phyloP scores from a whole-genome alignment of 2,329 filamentous ascomycete species.

The Colletotrichum tamarilloi region DNA sequence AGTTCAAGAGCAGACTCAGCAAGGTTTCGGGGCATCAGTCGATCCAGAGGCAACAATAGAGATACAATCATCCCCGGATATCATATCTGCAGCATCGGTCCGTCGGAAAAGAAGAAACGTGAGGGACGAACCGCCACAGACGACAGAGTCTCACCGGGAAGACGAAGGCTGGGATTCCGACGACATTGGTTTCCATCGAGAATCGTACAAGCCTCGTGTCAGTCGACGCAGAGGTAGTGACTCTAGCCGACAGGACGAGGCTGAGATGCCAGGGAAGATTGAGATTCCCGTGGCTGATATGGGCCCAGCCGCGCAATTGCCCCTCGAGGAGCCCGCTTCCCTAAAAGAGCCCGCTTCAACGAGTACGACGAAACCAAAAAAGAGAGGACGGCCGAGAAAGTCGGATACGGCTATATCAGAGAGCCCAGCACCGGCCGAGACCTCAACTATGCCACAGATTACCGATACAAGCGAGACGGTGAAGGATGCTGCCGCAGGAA shows the following conservation, averaged over 20 bases:
- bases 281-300: constrained; percentile 11
- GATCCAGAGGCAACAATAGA: constrained; percentile 2
- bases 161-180: constrained; percentile 35
- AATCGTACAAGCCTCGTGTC: constrained; percentile 20
- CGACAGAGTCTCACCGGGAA: background rate
- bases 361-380: constrained; percentile 12
- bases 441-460: background rate
- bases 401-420: background rate
- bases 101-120: constrained; percentile 22
- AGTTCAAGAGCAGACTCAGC: background rate
- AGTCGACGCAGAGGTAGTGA: constrained; percentile 34
- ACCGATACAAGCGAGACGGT: background rate
- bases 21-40: background rate
- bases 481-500: background rate
- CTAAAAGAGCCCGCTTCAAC: background rate
- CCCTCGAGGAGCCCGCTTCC: background rate
- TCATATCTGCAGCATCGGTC: constrained; percentile 34
- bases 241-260: constrained; percentile 26
- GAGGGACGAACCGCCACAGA: background rate
- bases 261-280: background rate
- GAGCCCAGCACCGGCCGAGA: background rate
- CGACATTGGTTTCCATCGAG: constrained; percentile 10
- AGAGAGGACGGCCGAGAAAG: constrained; percentile 37
- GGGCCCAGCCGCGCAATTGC: background rate
- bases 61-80: constrained; percentile 37